Evolutionary conservation across 768 basidiomycete genomes (phyloP), one percentile per base, ranked within the genome.

Genomic region (Phanerochaete carnosa): DNA sequence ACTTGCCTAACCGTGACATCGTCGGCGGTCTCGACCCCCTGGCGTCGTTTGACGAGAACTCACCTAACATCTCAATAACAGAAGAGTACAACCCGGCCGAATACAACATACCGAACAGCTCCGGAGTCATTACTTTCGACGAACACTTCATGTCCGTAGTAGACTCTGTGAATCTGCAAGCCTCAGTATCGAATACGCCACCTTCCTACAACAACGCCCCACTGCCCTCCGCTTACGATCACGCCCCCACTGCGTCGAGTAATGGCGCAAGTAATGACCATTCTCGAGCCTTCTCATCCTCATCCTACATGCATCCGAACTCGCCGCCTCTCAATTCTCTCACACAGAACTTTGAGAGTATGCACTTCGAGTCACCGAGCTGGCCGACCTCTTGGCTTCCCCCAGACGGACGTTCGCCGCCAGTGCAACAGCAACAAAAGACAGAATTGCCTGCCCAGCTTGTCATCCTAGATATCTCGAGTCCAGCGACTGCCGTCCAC

Each of bases 31-130:
- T 76, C 30, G 82, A 83, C 22, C 62, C 73, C 61, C 80, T 84
- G 56, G 73, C 72, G 55, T 70, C 88, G 60, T 82, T 88, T 37
- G 76, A 76, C 32, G 80, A 81, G 58, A 77, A 82, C 43, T 73
- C 74, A 23, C 71, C 72, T 45, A 70, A 62, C 63, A 71, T 72
- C 65, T 69, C 70, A 57, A 65, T 68, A 68, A 68, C 62, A 66
- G 73, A 72, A 56, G 86, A 85, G 30, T 92, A 92, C 80, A 84
- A 92, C 70, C 90, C 90, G 3, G 72, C 82, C 29, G 86, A 90
- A 58, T 92, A 83, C 78, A 90, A 92, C 74, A 68, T 74, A 4
- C 85, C 88, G 22, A 69, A 80, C 32, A 67, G 71, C 29, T 69
- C 71, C 47, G 73, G 74, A 26, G 78, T 85, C 9, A 79, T 91